These are phyloP conservation scores for Tuctoria greenei DNA, from an alignment of 176 grass and related monocot genomes.

Conservation along the genomic window DNA sequence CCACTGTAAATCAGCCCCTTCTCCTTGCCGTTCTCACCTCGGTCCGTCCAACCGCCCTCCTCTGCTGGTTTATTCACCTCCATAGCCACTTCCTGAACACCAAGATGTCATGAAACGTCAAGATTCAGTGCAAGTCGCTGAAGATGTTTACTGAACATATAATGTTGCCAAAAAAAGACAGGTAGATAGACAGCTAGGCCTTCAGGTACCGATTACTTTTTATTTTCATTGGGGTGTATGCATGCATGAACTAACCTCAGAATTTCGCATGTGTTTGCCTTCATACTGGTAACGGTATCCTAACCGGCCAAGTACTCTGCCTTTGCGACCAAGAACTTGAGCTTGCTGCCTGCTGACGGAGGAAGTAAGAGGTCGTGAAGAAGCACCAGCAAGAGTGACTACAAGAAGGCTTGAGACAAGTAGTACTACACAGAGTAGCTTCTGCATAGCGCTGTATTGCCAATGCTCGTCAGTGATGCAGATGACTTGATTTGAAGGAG, in stretches of 20 bases:
- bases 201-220: too few species aligned
- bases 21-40: neutral
- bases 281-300: constrained; percentile 2
- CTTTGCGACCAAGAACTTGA: constrained; percentile 41
- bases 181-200: neutral
- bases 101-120: neutral
- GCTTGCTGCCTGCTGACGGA: neutral
- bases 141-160: neutral
- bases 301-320: constrained; percentile 19
- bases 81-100: constrained; percentile 11
- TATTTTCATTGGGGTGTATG: neutral
- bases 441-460: constrained; percentile 20
- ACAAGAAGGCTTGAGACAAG: constrained; percentile 21
- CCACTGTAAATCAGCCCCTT: constrained; percentile 39
- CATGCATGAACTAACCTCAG: constrained; percentile 31
- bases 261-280: constrained; percentile 4
- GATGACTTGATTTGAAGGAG: neutral
- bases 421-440: constrained; percentile 11
- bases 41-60: neutral
- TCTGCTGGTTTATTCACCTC: neutral
- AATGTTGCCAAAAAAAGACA: neutral
- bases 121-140: neutral
- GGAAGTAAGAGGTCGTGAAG: neutral
- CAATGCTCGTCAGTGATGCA: neutral
- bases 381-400: neutral